Base-by-base conservation (phyloP, 2,329 filamentous ascomycete genomes). In the Fusarium sp. region DNA sequence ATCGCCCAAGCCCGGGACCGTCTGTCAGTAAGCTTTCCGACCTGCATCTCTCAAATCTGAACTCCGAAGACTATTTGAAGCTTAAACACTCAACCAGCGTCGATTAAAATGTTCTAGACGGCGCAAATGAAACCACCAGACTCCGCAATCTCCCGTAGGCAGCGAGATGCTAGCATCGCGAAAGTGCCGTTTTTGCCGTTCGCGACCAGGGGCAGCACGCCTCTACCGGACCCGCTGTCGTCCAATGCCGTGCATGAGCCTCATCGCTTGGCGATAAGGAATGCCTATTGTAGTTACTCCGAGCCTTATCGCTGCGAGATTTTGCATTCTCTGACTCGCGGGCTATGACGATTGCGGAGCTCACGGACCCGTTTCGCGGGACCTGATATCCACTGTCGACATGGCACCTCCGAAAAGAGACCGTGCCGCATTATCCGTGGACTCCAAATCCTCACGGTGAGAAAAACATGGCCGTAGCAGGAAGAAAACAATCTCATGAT, bases 401-500 rank as follows among this genome's bases (percentile, higher is more conserved):
- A 17, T 7, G 38, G 45, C 71, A 41, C 34, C 62, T 58, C 71
- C 71, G 71, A 74, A 64, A 74, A 74, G 38, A 66, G 45, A 74
- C 71, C 71, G 71, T 74, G 71, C 71, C 71, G 71, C 47, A 51
- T 22, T 74, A 72, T 47, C 71, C 71, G 71, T 4, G 22, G 22
- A 51, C 60, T 68, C 44, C 57, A 44, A 28, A 26, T 18, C n/a
- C 30, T 52, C 9, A 14, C 26, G 44, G 47, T 41, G 26, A 41
- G 32, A n/a, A 58, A 51, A 30, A 20, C 58, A 45, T 26, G n/a
- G 47, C 54, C 54, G 55, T 54, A 38, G 39, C 48, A 10, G 26
- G 14, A 28, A 28, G 18, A 17, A 30, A 58, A 44, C 12, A 66
- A 28, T 18, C 48, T 48, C n/a, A 41, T 50, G 47, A 22, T 58